Evolutionary conservation across 1,284 basidiomycete species (phyloP).

Genomic region (Trichosporon faecale): DNA sequence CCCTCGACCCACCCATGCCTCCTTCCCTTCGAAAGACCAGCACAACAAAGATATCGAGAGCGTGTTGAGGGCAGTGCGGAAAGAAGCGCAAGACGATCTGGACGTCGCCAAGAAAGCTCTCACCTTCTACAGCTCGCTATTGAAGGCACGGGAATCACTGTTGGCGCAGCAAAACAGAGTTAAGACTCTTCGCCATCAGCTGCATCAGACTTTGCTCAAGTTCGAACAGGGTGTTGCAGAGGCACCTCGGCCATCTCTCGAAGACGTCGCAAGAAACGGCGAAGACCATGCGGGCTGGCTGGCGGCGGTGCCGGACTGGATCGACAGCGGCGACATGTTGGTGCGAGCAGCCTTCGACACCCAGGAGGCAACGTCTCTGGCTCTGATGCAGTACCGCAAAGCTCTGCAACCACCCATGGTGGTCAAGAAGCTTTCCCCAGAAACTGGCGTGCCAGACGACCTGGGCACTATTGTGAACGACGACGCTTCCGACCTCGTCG

Average conservation of each 20-base stretch:
- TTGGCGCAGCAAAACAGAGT: conserved; percentile 17
- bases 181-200: conserved; percentile 14
- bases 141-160: conserved; percentile 21
- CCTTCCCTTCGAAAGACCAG: conserved; percentile 31
- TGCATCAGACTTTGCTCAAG: not conserved
- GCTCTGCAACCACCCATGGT: conserved; percentile 18
- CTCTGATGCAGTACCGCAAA: conserved; percentile 28
- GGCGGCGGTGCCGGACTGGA: conserved; percentile 13
- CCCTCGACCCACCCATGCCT: conserved; percentile 33
- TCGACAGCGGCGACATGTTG: conserved; percentile 17
- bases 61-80: conserved; percentile 14
- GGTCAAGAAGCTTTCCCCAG: conserved; percentile 16
- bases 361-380: conserved; percentile 20
- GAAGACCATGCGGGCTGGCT: conserved; percentile 23
- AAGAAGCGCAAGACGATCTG: conserved; percentile 20
- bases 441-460: conserved; percentile 18
- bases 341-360: conserved; percentile 15
- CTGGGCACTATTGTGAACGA: conserved; percentile 19
- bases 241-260: conserved; percentile 21
- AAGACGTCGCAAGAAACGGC: conserved; percentile 6
- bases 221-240: conserved; percentile 14
- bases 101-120: conserved; percentile 22
- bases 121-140: conserved; percentile 31
- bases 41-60: conserved; percentile 26
- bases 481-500: conserved; percentile 20